Conservation (phyloP, 2,329 filamentous ascomycete species). For the Colletotrichum spinosum region DNA sequence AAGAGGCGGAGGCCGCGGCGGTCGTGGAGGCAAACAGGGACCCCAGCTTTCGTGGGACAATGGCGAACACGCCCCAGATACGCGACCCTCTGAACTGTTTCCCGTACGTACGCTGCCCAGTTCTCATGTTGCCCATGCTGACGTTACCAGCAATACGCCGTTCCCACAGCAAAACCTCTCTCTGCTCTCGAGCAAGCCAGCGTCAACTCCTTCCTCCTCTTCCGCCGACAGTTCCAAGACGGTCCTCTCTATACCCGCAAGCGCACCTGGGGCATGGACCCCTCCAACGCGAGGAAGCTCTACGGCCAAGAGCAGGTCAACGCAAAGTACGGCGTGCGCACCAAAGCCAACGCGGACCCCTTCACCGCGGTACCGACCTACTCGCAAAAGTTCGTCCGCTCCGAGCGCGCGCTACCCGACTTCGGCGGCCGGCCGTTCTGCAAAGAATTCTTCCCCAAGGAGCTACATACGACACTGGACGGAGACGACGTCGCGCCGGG, state of each 20-base stretch:
- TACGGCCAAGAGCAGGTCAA: slow-evolving; percentile 72
- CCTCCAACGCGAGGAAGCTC: slow-evolving; percentile 52
- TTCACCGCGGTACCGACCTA: slow-evolving; percentile 71
- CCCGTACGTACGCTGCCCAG: slow-evolving; percentile 54
- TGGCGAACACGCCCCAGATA: slow-evolving; percentile 62
- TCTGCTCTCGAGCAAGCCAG: slow-evolving; percentile 57
- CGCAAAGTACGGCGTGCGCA: slow-evolving; percentile 64
- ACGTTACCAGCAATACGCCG: slow-evolving; percentile 57
- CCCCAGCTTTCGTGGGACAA: slow-evolving; percentile 65
- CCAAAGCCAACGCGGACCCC: slow-evolving; percentile 67
- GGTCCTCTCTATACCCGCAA: slow-evolving; percentile 68
- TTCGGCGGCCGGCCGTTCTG: slow-evolving; percentile 62
- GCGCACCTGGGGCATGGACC: slow-evolving; percentile 47
- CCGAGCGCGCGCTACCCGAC: slow-evolving; percentile 66
- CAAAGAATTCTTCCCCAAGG: slow-evolving; percentile 65
- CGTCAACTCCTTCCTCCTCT: slow-evolving; percentile 64
- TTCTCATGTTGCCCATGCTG: not conserved
- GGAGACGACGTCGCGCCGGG: slow-evolving; percentile 51
- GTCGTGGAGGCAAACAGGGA: slow-evolving; percentile 59
- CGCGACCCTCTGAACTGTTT: slow-evolving; percentile 69
- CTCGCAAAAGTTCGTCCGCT: slow-evolving; percentile 64
- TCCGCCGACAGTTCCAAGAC: slow-evolving; percentile 67
- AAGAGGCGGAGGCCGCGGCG: slow-evolving; percentile 58
- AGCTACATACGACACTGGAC: slow-evolving; percentile 67
- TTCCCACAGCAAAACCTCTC: slow-evolving; percentile 59